phyloP scores from a whole-genome alignment of 768 basidiomycete genomes.

The Coprinopsis cinerea region DNA sequence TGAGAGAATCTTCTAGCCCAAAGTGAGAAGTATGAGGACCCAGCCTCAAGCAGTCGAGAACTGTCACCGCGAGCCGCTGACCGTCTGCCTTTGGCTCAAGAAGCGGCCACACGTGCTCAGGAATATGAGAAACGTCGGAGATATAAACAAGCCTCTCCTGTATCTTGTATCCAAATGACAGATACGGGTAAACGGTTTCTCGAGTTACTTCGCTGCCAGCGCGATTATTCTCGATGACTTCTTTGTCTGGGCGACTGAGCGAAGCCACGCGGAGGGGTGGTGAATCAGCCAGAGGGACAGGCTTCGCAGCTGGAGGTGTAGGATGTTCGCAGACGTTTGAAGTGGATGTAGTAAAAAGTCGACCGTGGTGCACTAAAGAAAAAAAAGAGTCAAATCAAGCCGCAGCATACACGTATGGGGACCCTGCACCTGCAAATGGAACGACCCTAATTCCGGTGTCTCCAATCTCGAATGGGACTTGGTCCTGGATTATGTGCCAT shows the following conservation, averaged over 20 bases:
- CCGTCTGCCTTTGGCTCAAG: constrained; percentile 24
- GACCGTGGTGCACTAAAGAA: constrained; percentile 65
- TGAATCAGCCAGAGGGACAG: background rate
- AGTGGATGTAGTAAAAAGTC: constrained; percentile 47
- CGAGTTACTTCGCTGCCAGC: constrained; percentile 21
- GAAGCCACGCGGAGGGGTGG: constrained; percentile 16
- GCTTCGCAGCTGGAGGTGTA: background rate
- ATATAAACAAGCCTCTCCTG: constrained; percentile 68
- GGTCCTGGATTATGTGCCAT: constrained; percentile 77
- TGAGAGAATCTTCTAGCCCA: constrained; percentile 60
- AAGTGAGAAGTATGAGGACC: constrained; percentile 71
- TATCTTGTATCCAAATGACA: constrained; percentile 66
- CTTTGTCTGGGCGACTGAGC: too few species aligned
- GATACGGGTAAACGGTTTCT: constrained; percentile 43
- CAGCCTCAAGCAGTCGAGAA: constrained; percentile 74
- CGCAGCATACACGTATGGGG: background rate
- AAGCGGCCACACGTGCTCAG: constrained; percentile 61
- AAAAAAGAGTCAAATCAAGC: background rate
- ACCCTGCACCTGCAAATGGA: constrained; percentile 57
- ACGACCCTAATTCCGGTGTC: constrained; percentile 57
- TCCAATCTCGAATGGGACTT: constrained; percentile 59
- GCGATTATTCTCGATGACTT: constrained; percentile 32
- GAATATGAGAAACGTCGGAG: constrained; percentile 79
- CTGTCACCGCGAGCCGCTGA: constrained; percentile 45
- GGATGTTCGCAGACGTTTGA: constrained; percentile 14